Conservation (phyloP, 2,329 filamentous ascomycete species). For the Aspergillus aculeatus region DNA sequence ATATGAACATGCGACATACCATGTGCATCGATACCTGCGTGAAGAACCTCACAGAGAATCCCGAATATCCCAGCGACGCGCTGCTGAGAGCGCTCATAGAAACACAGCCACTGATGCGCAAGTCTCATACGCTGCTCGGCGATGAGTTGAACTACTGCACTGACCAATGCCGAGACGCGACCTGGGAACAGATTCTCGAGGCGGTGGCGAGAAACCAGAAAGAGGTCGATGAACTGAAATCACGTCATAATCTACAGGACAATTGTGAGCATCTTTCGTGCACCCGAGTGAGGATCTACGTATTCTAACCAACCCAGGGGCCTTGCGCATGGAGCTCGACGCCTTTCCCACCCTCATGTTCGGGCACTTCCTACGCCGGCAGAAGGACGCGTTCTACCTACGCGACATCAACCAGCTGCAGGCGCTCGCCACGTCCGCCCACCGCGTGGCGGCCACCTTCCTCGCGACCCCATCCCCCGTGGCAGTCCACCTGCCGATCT, state of each 20-base stretch:
- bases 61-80: conserved; percentile 11
- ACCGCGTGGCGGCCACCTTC: conserved; percentile 4
- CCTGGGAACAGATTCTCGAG: background rate
- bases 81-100: conserved; percentile 7
- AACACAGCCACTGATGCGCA: background rate
- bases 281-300: no score
- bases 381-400: conserved; percentile 1
- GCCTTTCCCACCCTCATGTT: conserved; percentile 5
- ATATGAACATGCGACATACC: conserved; percentile 13
- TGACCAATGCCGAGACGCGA: background rate
- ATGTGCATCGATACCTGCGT: conserved; percentile 13
- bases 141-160: background rate
- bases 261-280: conserved; percentile 1
- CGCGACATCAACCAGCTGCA: conserved; percentile 3
- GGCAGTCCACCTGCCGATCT: conserved; percentile 6
- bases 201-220: background rate
- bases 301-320: background rate
- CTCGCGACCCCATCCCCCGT: background rate
- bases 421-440: conserved; percentile 2
- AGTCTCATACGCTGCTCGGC: background rate
- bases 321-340: conserved; percentile 6
- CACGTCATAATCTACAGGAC: background rate
- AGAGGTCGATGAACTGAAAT: background rate
- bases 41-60: background rate
- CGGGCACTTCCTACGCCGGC: conserved; percentile 7